Percentiles rank a stretch among this genome's conserved stretches.
Evolutionary conservation across 139 green algal genomes (phyloP).

Genomic region (Pseudopediastrum boryanum): DNA sequence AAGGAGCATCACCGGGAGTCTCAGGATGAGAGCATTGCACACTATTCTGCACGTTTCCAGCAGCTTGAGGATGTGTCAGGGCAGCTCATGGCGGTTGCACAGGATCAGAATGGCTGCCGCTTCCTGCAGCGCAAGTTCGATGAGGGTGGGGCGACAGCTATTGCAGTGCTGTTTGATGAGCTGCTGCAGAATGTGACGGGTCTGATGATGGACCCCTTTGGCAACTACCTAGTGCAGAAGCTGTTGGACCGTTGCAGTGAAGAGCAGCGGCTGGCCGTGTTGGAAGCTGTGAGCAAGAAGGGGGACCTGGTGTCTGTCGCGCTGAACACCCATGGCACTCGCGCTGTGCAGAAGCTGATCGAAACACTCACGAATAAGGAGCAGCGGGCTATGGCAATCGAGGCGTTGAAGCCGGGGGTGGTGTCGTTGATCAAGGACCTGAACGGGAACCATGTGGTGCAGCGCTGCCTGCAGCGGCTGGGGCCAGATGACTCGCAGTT

Average conservation of each 20-base stretch:
- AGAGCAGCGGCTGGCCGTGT: conserved; percentile 82
- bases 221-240: conserved; percentile 99
- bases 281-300: conserved; percentile 77
- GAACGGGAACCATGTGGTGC: conserved; percentile 99
- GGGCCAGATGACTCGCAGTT: conserved; percentile 82
- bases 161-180: conserved; percentile 77
- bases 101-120: conserved; percentile 97
- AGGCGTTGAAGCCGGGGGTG: conserved; percentile 83
- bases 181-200: conserved; percentile 78
- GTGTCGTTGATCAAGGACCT: conserved; percentile 97
- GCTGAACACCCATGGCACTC: conserved; percentile 96
- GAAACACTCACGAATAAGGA: conserved; percentile 82
- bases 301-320: conserved; percentile 86
- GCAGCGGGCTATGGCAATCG: conserved; percentile 83
- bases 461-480: conserved; percentile 92
- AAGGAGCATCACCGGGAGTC: neutral
- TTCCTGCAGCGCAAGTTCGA: conserved; percentile 99
- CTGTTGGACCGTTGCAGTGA: conserved; percentile 94
- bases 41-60: conserved; percentile 51
- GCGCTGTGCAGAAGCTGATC: conserved; percentile 97
- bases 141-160: conserved; percentile 84
- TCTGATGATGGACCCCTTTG: conserved; percentile 99
- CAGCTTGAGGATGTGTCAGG: conserved; percentile 83
- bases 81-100: conserved; percentile 86
- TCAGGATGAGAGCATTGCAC: conserved; percentile 41